Percentiles rank a stretch among this genome's conserved stretches.
Conservation (phyloP, 352 stramenopile genomes). For the Proteromonas lacertae region DNA sequence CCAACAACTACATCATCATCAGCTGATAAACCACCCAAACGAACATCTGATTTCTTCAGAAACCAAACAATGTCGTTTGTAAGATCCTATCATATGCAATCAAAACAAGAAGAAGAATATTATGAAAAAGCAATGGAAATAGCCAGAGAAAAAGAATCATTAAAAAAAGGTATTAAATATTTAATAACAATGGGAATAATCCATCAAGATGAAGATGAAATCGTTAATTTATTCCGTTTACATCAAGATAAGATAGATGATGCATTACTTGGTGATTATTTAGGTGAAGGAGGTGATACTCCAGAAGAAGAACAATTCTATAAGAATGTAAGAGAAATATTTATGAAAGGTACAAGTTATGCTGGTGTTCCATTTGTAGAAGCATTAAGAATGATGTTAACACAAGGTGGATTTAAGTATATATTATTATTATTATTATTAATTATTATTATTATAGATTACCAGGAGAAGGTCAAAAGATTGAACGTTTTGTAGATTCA, state of each 20-base stretch:
- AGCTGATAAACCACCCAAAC: too few relatives aligned
- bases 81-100: background rate
- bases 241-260: conserved; percentile 62
- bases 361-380: conserved; percentile 81
- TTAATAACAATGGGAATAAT: conserved; percentile 29
- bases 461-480: conserved; percentile 85
- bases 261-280: conserved; percentile 58
- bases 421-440: too few relatives aligned
- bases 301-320: conserved; percentile 36
- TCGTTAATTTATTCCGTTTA: conserved; percentile 69
- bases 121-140: conserved; percentile 10
- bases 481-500: conserved; percentile 76
- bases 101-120: conserved; percentile 8
- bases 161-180: conserved; percentile 25
- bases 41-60: too few relatives aligned
- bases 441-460: too few relatives aligned
- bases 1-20: too few relatives aligned
- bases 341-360: conserved; percentile 75
- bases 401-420: too few relatives aligned
- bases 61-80: too few relatives aligned
- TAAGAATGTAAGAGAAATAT: conserved; percentile 66
- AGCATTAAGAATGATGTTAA: conserved; percentile 76
- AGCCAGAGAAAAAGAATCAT: conserved; percentile 9
- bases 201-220: conserved; percentile 29
- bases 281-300: conserved; percentile 39